Conservation (phyloP, 805 yeast genomes). For the Grigorovia transvaalensis region DNA sequence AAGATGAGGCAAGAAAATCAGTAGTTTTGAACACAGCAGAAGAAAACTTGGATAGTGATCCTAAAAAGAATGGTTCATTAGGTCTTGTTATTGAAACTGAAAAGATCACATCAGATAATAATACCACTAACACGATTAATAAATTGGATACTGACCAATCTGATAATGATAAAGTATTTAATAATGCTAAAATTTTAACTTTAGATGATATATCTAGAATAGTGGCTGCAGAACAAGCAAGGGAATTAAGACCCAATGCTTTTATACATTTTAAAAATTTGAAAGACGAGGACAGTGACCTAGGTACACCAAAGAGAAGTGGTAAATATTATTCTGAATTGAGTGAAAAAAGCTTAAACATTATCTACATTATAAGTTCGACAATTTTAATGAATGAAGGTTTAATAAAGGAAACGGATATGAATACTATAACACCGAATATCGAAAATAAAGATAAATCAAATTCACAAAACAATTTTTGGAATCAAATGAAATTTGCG, state of each 20-base stretch:
- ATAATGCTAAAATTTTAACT: conserved; percentile 76
- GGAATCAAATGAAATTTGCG: conserved; percentile 23
- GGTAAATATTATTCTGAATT: conserved; percentile 52
- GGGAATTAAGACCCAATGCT: conserved; percentile 88
- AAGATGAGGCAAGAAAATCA: conserved; percentile 56
- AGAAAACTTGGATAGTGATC: conserved; percentile 10
- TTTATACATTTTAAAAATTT: conserved; percentile 61
- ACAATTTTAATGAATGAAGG: conserved; percentile 23
- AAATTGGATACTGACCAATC: conserved; percentile 33
- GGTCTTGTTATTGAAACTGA: conserved; percentile 26
- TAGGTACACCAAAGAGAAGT: conserved; percentile 18
- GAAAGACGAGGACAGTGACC: conserved; percentile 18
- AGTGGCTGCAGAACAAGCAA: conserved; percentile 93
- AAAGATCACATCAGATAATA: conserved; percentile 12
- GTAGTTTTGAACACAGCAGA: conserved; percentile 46
- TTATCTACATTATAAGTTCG: conserved; percentile 45
- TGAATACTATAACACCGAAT: conserved; percentile 2
- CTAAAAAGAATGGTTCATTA: conserved; percentile 9
- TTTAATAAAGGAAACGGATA: conserved; percentile 9
- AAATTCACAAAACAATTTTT: conserved; percentile 10
- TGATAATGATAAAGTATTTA: conserved; percentile 35
- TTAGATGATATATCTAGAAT: conserved; percentile 94
- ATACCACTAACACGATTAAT: conserved; percentile 30
- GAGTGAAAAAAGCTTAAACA: conserved; percentile 34
- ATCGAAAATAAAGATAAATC: background rate